A percentile compares a stretch with the other conserved stretches of the same genome.
phyloP scores from a whole-genome alignment of 495 filamentous ascomycete species.

The Glarea lozoyensis region DNA sequence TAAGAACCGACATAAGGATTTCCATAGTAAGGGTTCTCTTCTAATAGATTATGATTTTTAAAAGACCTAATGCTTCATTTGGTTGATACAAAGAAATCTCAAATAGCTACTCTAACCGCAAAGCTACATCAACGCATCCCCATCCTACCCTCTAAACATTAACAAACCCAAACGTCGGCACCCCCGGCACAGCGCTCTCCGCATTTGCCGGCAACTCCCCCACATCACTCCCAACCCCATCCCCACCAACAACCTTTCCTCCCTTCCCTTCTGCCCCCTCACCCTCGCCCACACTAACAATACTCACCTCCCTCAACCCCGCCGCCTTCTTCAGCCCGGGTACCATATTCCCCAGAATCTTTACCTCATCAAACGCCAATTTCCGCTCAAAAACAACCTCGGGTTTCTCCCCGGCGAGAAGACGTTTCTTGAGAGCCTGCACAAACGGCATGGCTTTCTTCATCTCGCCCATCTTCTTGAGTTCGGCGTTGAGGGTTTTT shows the following conservation, averaged over 20 bases:
- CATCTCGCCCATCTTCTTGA: constrained; percentile 76
- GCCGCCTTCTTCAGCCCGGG: constrained; percentile 53
- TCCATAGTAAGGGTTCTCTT: too few relatives aligned
- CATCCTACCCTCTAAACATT: constrained; percentile 41
- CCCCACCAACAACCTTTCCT: constrained; percentile 41
- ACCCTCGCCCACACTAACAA: constrained; percentile 61
- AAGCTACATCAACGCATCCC: constrained; percentile 10
- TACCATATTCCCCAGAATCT: constrained; percentile 52
- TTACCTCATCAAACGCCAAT: constrained; percentile 77
- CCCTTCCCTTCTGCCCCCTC: constrained; percentile 59
- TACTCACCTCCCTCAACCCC: constrained; percentile 51
- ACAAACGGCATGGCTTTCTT: constrained; percentile 99
- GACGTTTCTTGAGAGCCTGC: constrained; percentile 71
- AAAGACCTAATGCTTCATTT: too few relatives aligned
- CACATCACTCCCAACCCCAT: constrained; percentile 39
- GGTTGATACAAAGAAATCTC: too few relatives aligned
- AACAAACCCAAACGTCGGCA: constrained; percentile 67
- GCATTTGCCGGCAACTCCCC: constrained; percentile 46
- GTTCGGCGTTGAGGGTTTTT: constrained; percentile 64
- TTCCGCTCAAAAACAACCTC: constrained; percentile 69
- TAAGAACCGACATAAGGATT: too few relatives aligned
- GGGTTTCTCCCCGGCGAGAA: constrained; percentile 49
- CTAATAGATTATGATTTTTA: too few relatives aligned
- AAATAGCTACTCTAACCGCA: too few relatives aligned
- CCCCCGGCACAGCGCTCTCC: constrained; percentile 67